phyloP scores from a whole-genome alignment of 2,329 filamentous ascomycete species.

The Aureobasidium sp. region DNA sequence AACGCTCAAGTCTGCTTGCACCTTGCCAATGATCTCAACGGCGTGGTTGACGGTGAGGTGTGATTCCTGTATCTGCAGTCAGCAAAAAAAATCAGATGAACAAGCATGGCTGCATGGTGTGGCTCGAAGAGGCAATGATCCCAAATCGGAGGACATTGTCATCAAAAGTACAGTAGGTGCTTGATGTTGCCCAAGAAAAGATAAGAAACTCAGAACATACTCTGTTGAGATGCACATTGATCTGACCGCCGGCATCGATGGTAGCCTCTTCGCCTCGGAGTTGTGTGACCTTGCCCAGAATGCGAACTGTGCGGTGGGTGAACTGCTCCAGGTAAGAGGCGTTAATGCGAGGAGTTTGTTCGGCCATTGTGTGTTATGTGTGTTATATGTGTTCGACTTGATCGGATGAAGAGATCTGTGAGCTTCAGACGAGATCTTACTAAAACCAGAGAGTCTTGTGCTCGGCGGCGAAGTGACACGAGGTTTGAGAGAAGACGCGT shows the following conservation, averaged over 20 bases:
- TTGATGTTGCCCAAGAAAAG: not conserved
- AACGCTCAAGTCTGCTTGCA: constrained; percentile 62
- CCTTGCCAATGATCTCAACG: constrained; percentile 72
- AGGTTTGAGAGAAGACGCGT: constrained; percentile 1
- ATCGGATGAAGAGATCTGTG: not conserved
- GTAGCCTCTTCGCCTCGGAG: constrained; percentile 72
- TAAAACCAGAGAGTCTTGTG: not conserved
- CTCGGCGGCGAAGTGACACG: not conserved
- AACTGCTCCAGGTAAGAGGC: constrained; percentile 71
- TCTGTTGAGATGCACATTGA: constrained; percentile 65
- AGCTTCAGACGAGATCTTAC: not conserved
- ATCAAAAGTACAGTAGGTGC: not conserved
- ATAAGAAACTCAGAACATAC: constrained; percentile 37
- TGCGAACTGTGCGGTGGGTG: constrained; percentile 61
- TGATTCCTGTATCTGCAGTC: constrained; percentile 47
- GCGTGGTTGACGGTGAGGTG: constrained; percentile 62
- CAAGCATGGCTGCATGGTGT: too few species aligned
- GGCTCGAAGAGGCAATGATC: too few species aligned
- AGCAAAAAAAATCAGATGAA: not conserved
- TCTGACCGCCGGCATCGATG: constrained; percentile 68
- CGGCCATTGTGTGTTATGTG: constrained; percentile 51
- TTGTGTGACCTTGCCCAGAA: constrained; percentile 77
- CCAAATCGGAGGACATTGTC: not conserved
- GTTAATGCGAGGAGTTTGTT: constrained; percentile 75
- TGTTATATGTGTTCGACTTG: not conserved